phyloP scores from a whole-genome alignment of 1,284 basidiomycete species.

The Trametes versicolor region DNA sequence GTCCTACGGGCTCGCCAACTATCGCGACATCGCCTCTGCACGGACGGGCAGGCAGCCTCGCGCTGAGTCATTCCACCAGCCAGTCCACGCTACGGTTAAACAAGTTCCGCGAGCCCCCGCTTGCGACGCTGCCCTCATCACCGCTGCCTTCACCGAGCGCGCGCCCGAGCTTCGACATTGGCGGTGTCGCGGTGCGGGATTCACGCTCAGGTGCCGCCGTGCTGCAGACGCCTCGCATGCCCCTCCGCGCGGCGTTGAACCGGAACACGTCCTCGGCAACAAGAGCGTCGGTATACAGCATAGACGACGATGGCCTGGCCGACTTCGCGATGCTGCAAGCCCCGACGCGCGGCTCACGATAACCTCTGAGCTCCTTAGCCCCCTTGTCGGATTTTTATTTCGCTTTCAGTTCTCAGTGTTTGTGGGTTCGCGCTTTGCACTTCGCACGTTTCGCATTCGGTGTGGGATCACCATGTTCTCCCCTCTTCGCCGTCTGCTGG shows the following conservation, averaged over 20 bases:
- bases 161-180: constrained; percentile 28
- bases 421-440: background rate
- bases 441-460: background rate
- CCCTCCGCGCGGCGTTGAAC: constrained; percentile 4
- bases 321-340: constrained; percentile 32
- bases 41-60: constrained; percentile 12
- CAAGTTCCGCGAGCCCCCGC: constrained; percentile 40
- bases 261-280: constrained; percentile 20
- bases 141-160: constrained; percentile 36
- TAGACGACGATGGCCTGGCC: constrained; percentile 16
- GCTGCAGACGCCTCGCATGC: constrained; percentile 1
- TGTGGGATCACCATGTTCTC: background rate
- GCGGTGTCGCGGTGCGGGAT: constrained; percentile 15
- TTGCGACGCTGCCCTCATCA: constrained; percentile 40
- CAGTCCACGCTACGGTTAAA: constrained; percentile 25
- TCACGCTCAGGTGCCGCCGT: constrained; percentile 1
- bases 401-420: background rate
- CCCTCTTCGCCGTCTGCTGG: background rate
- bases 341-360: constrained; percentile 10
- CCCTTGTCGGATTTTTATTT: background rate
- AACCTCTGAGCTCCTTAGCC: background rate
- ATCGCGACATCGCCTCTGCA: constrained; percentile 18
- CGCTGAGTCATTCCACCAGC: constrained; percentile 24
- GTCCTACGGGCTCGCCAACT: background rate
- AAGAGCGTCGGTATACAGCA: constrained; percentile 26